Conservation (phyloP, 1,284 basidiomycete genomes). For the Ustilago sp. region DNA sequence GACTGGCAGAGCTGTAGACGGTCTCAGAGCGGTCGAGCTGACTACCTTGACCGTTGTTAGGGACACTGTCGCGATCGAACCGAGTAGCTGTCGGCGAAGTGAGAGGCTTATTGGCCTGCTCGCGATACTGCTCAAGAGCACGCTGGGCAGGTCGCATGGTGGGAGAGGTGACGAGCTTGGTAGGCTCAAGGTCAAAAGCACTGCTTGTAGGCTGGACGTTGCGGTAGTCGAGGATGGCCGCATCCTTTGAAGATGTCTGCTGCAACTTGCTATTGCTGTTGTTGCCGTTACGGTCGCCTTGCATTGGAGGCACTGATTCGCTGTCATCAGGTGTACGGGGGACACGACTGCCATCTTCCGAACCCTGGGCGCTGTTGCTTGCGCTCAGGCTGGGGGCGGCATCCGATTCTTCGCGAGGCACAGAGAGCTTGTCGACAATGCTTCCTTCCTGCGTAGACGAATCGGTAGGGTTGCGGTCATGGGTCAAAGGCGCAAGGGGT, state of each 20-base stretch:
- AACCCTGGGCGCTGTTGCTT: constrained; percentile 43
- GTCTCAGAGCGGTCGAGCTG: constrained; percentile 21
- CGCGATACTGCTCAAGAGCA: constrained; percentile 43
- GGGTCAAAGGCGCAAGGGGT: constrained; percentile 4
- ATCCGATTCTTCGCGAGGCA: constrained; percentile 47
- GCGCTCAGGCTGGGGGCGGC: constrained; percentile 41
- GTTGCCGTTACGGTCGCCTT: constrained; percentile 5
- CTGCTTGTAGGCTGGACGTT: constrained; percentile 10
- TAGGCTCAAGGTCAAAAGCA: constrained; percentile 2
- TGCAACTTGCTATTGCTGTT: constrained; percentile 12
- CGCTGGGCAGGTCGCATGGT: constrained; percentile 44
- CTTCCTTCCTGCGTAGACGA: constrained; percentile 42
- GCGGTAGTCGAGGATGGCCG: constrained; percentile 10
- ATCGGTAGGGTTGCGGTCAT: constrained; percentile 26
- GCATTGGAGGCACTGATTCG: constrained; percentile 16
- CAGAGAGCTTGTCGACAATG: constrained; percentile 42
- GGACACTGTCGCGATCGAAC: constrained; percentile 7
- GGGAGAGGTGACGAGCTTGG: constrained; percentile 4
- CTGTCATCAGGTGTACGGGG: constrained; percentile 48
- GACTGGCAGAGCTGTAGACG: constrained; percentile 17
- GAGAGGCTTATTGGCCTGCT: constrained; percentile 14
- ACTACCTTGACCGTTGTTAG: neutral
- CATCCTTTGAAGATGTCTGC: constrained; percentile 5
- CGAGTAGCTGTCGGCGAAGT: constrained; percentile 16
- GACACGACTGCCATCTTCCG: constrained; percentile 43